Evolutionary conservation across 1,139 yeast species (phyloP).

Genomic region (Hansenula anomala): DNA sequence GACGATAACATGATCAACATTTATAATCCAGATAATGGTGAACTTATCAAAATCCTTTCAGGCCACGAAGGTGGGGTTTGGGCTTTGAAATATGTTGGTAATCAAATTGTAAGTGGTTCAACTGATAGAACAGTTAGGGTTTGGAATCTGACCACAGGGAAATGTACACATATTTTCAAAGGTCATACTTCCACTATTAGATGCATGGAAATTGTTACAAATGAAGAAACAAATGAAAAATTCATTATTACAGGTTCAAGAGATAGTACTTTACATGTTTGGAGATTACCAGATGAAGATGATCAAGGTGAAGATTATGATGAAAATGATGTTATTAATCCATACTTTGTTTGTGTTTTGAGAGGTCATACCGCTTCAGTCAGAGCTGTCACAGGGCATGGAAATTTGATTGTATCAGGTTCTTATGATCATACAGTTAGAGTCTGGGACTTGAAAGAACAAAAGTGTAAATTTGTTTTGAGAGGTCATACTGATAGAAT

Average conservation of each 20-base stretch:
- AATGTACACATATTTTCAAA: constrained; percentile 78
- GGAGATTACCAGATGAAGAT: constrained; percentile 53
- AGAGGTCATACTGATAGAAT: constrained; percentile 85
- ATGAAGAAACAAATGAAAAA: constrained; percentile 58
- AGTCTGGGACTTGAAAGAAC: constrained; percentile 84
- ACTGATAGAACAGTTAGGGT: constrained; percentile 89
- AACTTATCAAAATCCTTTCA: constrained; percentile 56
- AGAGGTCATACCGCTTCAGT: constrained; percentile 87
- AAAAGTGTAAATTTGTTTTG: constrained; percentile 67
- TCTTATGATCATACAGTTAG: constrained; percentile 88
- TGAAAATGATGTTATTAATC: constrained; percentile 43
- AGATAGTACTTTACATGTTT: constrained; percentile 82
- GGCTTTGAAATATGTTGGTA: constrained; percentile 90
- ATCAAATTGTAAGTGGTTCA: constrained; percentile 77
- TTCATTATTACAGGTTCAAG: constrained; percentile 85
- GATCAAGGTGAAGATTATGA: constrained; percentile 35
- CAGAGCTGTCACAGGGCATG: constrained; percentile 82
- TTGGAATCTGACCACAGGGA: constrained; percentile 77
- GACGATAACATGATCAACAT: constrained; percentile 83
- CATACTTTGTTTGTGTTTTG: constrained; percentile 69
- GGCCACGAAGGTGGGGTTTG: constrained; percentile 99
- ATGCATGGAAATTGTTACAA: constrained; percentile 76
- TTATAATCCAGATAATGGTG: constrained; percentile 74
- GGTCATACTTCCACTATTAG: constrained; percentile 94
- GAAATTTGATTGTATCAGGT: constrained; percentile 81